These are phyloP conservation scores for Aureobasidium musti DNA, from an alignment of 2,329 filamentous ascomycete genomes.

Conservation along the genomic window DNA sequence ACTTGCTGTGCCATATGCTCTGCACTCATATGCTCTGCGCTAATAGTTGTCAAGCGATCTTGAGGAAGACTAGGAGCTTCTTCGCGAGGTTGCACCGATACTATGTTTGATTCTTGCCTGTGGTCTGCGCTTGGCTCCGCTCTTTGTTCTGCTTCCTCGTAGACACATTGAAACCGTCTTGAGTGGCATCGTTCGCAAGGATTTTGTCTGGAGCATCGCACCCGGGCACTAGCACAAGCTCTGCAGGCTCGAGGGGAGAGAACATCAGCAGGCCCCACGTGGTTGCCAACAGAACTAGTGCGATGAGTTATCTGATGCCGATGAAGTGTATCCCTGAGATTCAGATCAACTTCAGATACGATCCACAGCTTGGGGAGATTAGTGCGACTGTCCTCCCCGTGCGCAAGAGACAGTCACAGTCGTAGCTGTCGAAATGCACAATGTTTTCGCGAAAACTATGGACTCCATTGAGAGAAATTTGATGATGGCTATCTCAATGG, in stretches of 20 bases:
- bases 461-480: too few species aligned
- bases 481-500: too few species aligned
- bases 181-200: constrained; percentile 16
- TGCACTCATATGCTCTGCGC: neutral
- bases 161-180: constrained; percentile 3
- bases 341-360: neutral
- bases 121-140: neutral
- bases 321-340: constrained; percentile 12
- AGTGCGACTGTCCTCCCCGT: neutral
- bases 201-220: constrained; percentile 14
- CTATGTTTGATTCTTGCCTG: neutral
- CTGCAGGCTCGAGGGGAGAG: constrained; percentile 12
- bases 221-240: constrained; percentile 17
- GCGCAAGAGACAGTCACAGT: too few species aligned
- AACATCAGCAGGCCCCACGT: neutral
- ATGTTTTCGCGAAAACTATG: too few species aligned
- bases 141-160: constrained; percentile 6
- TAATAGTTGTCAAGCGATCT: neutral
- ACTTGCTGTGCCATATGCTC: neutral
- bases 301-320: constrained; percentile 18
- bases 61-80: neutral
- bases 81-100: neutral
- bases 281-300: neutral
- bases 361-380: neutral
- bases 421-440: too few species aligned